These are phyloP conservation scores for Micractinium sp. DNA, from an alignment of 139 green algal species.

Conservation along the genomic window DNA sequence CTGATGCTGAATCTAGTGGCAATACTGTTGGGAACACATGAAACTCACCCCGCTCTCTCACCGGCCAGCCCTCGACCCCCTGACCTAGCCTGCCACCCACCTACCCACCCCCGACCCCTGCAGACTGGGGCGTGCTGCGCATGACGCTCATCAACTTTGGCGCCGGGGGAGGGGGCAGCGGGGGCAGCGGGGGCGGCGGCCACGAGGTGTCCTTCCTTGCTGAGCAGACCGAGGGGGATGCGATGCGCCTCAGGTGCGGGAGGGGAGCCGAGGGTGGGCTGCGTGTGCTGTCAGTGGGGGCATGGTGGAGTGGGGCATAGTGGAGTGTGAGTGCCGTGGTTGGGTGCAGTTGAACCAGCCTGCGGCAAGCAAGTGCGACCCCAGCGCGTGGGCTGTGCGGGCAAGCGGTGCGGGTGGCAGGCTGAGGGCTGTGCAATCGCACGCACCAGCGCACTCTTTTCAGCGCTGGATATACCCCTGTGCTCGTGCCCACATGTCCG, in stretches of 20 bases:
- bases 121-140: slow-evolving; percentile 37
- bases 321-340: neutral
- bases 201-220: slow-evolving; percentile 13
- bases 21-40: neutral
- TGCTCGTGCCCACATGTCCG: no score
- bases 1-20: neutral
- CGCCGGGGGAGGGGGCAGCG: neutral
- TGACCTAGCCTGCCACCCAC: neutral
- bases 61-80: no score
- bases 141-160: slow-evolving; percentile 18
- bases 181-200: neutral
- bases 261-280: neutral
- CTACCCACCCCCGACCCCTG: neutral
- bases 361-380: no score
- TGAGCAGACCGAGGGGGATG: slow-evolving; percentile 19
- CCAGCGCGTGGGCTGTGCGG: neutral
- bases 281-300: no score
- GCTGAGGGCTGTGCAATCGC: neutral
- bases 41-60: no score
- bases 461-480: neutral
- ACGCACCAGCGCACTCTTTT: neutral
- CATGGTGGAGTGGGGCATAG: no score
- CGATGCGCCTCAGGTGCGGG: slow-evolving; percentile 25
- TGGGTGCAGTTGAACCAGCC: neutral
- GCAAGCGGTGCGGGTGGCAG: neutral